Conservation (phyloP, 108 stramenopile species). For the Chaetoceros muelleri region DNA sequence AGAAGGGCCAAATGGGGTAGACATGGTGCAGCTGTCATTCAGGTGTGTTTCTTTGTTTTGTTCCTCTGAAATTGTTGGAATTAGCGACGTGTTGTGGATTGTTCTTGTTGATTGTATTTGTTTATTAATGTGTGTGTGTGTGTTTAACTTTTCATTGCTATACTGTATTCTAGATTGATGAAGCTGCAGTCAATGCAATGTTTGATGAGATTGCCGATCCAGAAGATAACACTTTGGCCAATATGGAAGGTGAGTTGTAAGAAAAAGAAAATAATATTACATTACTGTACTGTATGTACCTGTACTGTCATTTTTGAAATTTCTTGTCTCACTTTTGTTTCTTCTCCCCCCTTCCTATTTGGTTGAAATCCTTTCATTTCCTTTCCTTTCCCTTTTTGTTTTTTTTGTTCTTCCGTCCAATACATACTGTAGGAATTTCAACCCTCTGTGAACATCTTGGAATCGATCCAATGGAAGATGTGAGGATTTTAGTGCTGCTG, state of each 20-base stretch:
- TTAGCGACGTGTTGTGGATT: too few species aligned
- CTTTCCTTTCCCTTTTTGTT: neutral
- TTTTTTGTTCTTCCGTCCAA: neutral
- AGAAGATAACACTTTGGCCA: conserved; percentile 45
- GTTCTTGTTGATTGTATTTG: too few species aligned
- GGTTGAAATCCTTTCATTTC: neutral
- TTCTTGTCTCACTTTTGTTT: neutral
- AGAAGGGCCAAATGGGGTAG: too few species aligned
- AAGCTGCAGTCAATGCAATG: conserved; percentile 20
- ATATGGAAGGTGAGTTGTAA: conserved; percentile 46
- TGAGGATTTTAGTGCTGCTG: conserved; percentile 77
- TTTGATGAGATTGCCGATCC: conserved; percentile 58
- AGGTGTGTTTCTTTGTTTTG: too few species aligned
- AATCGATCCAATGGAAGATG: conserved; percentile 70
- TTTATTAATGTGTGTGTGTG: too few species aligned
- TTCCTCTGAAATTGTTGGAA: too few species aligned
- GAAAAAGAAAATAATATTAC: neutral
- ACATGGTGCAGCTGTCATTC: too few species aligned
- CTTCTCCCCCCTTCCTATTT: neutral
- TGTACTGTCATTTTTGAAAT: neutral
- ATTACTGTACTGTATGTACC: neutral
- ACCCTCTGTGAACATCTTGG: conserved; percentile 68
- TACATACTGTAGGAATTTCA: conserved; percentile 35
- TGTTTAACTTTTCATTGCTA: too few species aligned
- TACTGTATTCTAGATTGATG: conserved; percentile 5